These are phyloP conservation scores for Apiospora aurea DNA, from an alignment of 2,329 filamentous ascomycete species.

Conservation along the genomic window DNA sequence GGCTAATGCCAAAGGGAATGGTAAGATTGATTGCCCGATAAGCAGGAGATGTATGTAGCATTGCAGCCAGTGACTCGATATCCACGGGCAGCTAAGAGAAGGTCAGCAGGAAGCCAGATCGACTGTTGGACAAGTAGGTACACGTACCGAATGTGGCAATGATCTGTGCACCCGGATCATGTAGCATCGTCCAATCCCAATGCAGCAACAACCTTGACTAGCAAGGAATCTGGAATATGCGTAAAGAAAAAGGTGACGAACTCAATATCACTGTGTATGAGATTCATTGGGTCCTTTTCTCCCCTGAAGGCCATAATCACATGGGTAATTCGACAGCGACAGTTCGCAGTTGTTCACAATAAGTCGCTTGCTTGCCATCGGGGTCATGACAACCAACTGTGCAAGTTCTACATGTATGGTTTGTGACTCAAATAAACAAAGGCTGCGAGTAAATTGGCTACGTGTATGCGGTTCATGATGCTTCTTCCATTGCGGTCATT, in stretches of 20 bases:
- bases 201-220: background rate
- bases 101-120: background rate
- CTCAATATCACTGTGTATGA: background rate
- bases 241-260: background rate
- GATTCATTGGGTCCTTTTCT: background rate
- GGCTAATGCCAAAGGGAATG: background rate
- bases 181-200: background rate
- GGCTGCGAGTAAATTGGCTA: background rate
- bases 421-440: background rate
- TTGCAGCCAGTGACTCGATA: background rate
- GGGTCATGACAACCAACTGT: background rate
- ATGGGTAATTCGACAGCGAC: background rate
- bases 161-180: background rate
- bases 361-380: background rate
- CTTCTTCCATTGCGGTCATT: background rate
- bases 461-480: background rate
- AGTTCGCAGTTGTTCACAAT: background rate
- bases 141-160: background rate
- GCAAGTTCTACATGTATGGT: background rate
- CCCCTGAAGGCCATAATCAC: background rate
- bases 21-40: constrained; percentile 1
- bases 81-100: background rate
- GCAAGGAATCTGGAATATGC: background rate
- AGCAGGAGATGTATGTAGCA: background rate
- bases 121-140: background rate